Evolutionary conservation across 2,329 filamentous ascomycete species (phyloP), one percentile per base, ranked within the genome.

Genomic region (Fusarium sp.): DNA sequence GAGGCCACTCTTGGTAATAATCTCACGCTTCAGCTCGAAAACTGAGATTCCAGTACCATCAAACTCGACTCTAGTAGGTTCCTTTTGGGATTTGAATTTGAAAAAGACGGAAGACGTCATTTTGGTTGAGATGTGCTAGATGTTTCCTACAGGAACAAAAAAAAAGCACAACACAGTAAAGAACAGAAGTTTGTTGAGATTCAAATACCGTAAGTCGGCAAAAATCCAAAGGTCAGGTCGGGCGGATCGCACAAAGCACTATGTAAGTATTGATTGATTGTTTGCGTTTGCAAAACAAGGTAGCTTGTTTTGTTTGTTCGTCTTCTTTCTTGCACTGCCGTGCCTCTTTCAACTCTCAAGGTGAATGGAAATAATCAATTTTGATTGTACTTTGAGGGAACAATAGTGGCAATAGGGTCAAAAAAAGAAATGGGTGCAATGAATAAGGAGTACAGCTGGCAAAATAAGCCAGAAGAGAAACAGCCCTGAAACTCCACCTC

Each of bases 61-160:
- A 81, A 99, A 98, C 78, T 94, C 93, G 77, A 99, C 94, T 78
- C 94, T 90, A 61, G 94, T 94, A 65, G 94, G 93, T 79, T 98
- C 96, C 84, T 94, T 98, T 80, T 97, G 94, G 75, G 95, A 98
- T 84, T 98, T 98, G 91, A 99, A 99, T 84, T 97, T 97, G 92
- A 98, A 99, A 84, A 98, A 98, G 79, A 99, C 96, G 73, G 94
- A 98, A 61, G 96, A 97, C 79, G 94, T 90, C 94, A 98, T 98
- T 77, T 77, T 89, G 84, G 79, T 67, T 65, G 69, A 54, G 57
- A 57, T 53, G 68, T 69, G 61, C 65, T 69, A 57, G 62, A 59
- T 74, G 70, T 70, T 76, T 70, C 67, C 74, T 74, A 78, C 72
- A 71, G 67, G 63, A 68, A 70, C 56, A 65, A 68, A 59, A 71